Evolutionary conservation across 202 grass and related monocot genomes (phyloP), one percentile per base, ranked within the genome.

Genomic region (Digitaria exilis): DNA sequence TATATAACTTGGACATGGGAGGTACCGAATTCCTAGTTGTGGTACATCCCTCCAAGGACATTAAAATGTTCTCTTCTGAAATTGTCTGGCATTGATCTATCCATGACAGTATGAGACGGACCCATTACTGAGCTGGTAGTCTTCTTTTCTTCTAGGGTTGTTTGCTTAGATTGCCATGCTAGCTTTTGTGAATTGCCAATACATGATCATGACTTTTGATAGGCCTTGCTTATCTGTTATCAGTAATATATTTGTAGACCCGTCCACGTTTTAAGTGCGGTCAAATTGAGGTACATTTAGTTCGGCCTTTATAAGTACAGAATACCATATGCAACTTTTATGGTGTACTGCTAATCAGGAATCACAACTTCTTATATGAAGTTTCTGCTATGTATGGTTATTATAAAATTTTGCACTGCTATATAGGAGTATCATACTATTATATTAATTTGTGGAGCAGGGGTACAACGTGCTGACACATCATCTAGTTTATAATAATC

Each of bases 401-500:
- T 11, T 9, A 0, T 39, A 28, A 48, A 16, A 3, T 75, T 43
- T 59, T 46, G 24, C n/a, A 44, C 13, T 25, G 3, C 11, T 52
- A 61, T 69, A 30, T 84, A 19, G 1, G 62, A 24, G 61, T 81
- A 45, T 76, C 4, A 54, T 39, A 7, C 54, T 76, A 30, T 41
- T 55, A 54, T 48, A 71, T 26, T 71, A 28, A 21, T 51, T 9
- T 35, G 29, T 79, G 55, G 39, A 68, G 51, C 9, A 56, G 2
- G 1, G 3, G 24, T 35, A 54, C 9, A 34, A 65, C 73, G 52
- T 73, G 66, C 39, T 61, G 9, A 37, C 57, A n/a, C 67, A 67
- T 78, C 17, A 82, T 34, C 21, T 48, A 30, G 55, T 42, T 34
- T 78, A 10, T 77, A n/a, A 67, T 59, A 35, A 21, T 65, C 11